A percentile compares a stretch with the other conserved stretches of the same genome.
Conservation (phyloP, 1,284 basidiomycete genomes). For the Lentinula novae-zelandiae region DNA sequence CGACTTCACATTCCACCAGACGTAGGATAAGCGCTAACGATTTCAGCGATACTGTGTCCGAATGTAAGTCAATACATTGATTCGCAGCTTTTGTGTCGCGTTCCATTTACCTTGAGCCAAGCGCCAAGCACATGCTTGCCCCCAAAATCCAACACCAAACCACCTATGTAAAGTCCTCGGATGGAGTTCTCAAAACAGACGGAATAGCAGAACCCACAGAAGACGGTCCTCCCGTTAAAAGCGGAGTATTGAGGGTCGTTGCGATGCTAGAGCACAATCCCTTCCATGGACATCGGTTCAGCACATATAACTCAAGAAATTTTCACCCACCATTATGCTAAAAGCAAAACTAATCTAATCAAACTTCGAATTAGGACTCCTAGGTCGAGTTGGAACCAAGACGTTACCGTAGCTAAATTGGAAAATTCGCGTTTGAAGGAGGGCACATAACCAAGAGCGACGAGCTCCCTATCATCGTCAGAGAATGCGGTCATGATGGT, state of each 20-base stretch:
- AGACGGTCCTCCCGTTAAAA: constrained; percentile 74
- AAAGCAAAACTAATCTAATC: constrained; percentile 71
- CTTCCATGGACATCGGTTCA: constrained; percentile 23
- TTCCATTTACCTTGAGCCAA: constrained; percentile 46
- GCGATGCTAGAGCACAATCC: constrained; percentile 79
- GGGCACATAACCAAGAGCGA: constrained; percentile 70
- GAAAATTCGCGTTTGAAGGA: constrained; percentile 82
- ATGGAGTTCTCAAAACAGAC: not conserved
- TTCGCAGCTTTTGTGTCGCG: not conserved
- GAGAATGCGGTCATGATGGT: constrained; percentile 1
- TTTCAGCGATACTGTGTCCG: constrained; percentile 63
- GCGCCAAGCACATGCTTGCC: constrained; percentile 71
- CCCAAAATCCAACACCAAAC: constrained; percentile 84
- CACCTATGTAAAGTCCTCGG: constrained; percentile 32
- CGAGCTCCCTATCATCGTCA: constrained; percentile 64
- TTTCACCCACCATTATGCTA: constrained; percentile 59
- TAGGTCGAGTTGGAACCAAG: not conserved
- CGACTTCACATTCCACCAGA: constrained; percentile 71
- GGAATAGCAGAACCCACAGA: constrained; percentile 40
- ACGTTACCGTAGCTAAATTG: constrained; percentile 66
- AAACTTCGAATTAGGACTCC: not conserved
- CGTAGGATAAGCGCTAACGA: constrained; percentile 79
- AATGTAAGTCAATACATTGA: not conserved
- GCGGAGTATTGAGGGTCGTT: constrained; percentile 79
- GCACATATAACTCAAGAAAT: not conserved